Conservation (phyloP, 2,329 filamentous ascomycete genomes). For the Sphaerulina musiva region DNA sequence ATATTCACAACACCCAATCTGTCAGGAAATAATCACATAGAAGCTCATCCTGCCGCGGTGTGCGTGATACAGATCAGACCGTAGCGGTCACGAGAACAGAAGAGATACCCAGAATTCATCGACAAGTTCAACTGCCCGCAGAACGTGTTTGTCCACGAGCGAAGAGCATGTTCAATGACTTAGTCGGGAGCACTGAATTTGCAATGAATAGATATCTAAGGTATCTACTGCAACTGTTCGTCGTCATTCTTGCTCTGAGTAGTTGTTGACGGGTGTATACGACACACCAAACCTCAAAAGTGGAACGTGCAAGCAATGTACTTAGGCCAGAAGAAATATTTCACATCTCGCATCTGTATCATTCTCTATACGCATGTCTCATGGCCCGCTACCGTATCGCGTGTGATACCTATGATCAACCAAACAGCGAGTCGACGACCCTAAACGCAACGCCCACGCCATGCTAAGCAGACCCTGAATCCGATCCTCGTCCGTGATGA, state of each 20-base stretch:
- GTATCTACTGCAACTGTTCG: too few relatives aligned
- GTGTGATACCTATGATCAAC: background rate
- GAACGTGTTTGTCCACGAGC: too few relatives aligned
- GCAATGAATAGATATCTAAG: too few relatives aligned
- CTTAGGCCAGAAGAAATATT: background rate
- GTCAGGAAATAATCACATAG: background rate
- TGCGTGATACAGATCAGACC: background rate
- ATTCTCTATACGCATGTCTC: slow-evolving; percentile 9
- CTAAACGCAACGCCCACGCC: slow-evolving; percentile 26
- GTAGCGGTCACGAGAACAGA: background rate
- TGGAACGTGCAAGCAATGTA: too few relatives aligned
- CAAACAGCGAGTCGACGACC: slow-evolving; percentile 3
- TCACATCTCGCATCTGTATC: slow-evolving; percentile 8
- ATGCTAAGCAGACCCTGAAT: slow-evolving; percentile 20
- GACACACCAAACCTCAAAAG: too few relatives aligned
- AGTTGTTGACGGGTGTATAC: too few relatives aligned
- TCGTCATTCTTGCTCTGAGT: too few relatives aligned
- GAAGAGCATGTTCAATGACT: too few relatives aligned
- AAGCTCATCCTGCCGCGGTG: background rate
- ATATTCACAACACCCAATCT: too few relatives aligned
- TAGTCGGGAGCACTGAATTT: too few relatives aligned
- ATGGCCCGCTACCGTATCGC: background rate
- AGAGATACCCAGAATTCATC: background rate
- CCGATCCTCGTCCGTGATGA: slow-evolving; percentile 5
- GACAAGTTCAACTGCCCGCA: background rate